Conservation (phyloP, 495 filamentous ascomycete genomes). For the Xylaria scruposa region DNA sequence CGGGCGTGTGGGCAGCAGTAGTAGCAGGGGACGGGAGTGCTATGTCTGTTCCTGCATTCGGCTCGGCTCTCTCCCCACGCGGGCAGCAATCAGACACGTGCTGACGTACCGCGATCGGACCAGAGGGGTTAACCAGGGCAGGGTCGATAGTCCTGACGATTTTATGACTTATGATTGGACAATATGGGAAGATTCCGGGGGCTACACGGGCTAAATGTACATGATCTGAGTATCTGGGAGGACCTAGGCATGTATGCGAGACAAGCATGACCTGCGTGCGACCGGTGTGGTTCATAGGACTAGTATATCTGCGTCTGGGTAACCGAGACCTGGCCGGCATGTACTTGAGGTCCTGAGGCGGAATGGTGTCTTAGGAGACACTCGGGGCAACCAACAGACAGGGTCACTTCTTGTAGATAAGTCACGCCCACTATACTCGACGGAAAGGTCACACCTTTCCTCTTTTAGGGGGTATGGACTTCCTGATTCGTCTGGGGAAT, state of each 20-base stretch:
- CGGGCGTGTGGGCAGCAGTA: constrained; percentile 35
- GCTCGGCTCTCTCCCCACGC: constrained; percentile 31
- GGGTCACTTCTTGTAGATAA: constrained; percentile 36
- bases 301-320: constrained; percentile 32
- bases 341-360: constrained; percentile 18
- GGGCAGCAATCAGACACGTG: constrained; percentile 30
- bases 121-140: constrained; percentile 31
- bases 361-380: constrained; percentile 37
- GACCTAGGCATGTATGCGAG: constrained; percentile 35
- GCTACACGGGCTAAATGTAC: constrained; percentile 45
- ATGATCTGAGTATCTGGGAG: constrained; percentile 37
- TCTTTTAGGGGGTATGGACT: constrained; percentile 41
- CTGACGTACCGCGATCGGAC: constrained; percentile 39
- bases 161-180: constrained; percentile 56
- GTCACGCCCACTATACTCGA: constrained; percentile 30
- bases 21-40: constrained; percentile 28
- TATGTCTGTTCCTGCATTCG: constrained; percentile 41
- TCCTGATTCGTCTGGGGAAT: constrained; percentile 42
- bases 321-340: constrained; percentile 24
- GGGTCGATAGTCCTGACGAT: constrained; percentile 48
- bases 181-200: constrained; percentile 30
- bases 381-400: constrained; percentile 33
- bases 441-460: constrained; percentile 38
- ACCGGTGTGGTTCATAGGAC: constrained; percentile 35
- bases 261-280: constrained; percentile 36